phyloP scores from a whole-genome alignment of 805 yeast genomes.

The Tetrapisispora pingtungensis region DNA sequence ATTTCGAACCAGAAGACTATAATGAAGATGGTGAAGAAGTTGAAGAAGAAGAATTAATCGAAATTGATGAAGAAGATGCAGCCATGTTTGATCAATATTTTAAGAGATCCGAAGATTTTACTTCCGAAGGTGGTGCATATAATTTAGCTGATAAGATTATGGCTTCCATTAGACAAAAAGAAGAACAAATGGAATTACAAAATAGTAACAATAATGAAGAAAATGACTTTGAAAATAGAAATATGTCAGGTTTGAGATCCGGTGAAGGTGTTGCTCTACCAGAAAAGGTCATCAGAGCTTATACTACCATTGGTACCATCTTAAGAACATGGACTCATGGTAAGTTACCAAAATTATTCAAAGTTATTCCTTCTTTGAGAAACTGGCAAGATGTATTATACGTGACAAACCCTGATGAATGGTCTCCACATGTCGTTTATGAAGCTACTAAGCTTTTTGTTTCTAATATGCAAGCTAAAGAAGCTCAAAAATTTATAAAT shows the following conservation, averaged over 20 bases:
- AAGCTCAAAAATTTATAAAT: constrained; percentile 77
- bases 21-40: constrained; percentile 31
- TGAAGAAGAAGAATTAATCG: constrained; percentile 47
- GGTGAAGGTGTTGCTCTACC: constrained; percentile 78
- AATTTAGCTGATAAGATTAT: constrained; percentile 87
- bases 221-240: constrained; percentile 18
- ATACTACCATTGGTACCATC: constrained; percentile 81
- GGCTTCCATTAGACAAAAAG: constrained; percentile 79
- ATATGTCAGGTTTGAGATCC: constrained; percentile 29
- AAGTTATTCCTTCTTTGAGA: constrained; percentile 81
- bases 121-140: constrained; percentile 36
- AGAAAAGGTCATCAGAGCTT: constrained; percentile 92
- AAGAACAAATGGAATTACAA: constrained; percentile 26
- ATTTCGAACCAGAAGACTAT: constrained; percentile 37
- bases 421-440: constrained; percentile 93
- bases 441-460: constrained; percentile 94
- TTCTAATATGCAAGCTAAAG: constrained; percentile 76
- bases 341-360: constrained; percentile 90
- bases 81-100: constrained; percentile 74
- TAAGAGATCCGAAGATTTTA: constrained; percentile 33
- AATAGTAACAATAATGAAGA: constrained; percentile 8
- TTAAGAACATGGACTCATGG: constrained; percentile 89
- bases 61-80: constrained; percentile 71
- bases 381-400: constrained; percentile 94
- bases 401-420: constrained; percentile 82